Base-by-base conservation (phyloP, 2,329 filamentous ascomycete genomes). In the Ophiostoma pallidulum region DNA sequence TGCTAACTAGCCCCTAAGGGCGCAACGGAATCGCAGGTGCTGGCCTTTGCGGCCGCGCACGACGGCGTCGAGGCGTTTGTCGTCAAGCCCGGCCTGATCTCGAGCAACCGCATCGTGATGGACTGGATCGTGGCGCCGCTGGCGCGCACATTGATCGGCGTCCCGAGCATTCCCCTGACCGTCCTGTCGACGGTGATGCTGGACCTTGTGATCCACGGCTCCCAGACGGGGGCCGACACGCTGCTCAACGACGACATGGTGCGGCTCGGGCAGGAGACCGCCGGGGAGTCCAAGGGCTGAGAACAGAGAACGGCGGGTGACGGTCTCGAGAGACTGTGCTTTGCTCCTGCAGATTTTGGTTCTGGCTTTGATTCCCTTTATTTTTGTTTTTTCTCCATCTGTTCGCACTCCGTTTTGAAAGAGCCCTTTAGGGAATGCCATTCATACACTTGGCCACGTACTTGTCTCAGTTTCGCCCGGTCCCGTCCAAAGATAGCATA, bases 151-250 rank as follows among this genome's bases (percentile, higher is more conserved):
- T 26, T 60, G 4, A 52, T 60, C 16, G 58, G 61, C 8, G 45
- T 71, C 9, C 63, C 66, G 0, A 60, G 52, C 1, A 59, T 73
- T 1, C 51, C 56, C 5, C 50, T 70, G 1, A 53, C 48, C 1
- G 64, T 71, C 16, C 54, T 73, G 24, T 59, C 69, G 0, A 65
- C 68, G 0, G 65, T 66, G 1, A 55, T 76, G 56, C 39, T 77
- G 6, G 59, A 72, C 13, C 67, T 72, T 50, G 66, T 63, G 0
- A 39, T 70, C 1, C 57, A 66, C 26, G 72, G 73, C 0, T 66
- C 74, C 31, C 66, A 69, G n/a, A n/a, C n/a, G n/a, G n/a, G n/a
- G 41, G 70, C 69, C 54, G 70, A 74, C 0, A 63, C 67, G 2
- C 53, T 74, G 18, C 35, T 57, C 42, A 71, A 70, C 39, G 59